Conservation (phyloP, 306 rosid species). For the Bauhinia variegata region DNA sequence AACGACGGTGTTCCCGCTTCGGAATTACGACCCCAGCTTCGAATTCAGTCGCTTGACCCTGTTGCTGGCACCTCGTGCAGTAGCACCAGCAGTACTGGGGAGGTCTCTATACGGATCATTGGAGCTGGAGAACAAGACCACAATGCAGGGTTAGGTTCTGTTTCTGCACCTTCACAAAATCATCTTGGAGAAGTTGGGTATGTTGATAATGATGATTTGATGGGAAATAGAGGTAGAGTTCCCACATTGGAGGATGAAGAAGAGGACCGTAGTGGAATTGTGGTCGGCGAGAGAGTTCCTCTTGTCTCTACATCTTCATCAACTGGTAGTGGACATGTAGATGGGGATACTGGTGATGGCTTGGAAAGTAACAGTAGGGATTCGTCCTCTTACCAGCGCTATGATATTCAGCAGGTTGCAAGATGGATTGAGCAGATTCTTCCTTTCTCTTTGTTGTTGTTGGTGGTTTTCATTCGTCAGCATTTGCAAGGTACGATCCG, state of each 20-base stretch:
- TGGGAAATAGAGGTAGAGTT: constrained; percentile 40
- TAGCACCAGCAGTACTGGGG: constrained; percentile 45
- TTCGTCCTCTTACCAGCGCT: constrained; percentile 62
- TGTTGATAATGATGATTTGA: constrained; percentile 42
- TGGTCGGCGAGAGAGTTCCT: constrained; percentile 57
- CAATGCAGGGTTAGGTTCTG: constrained; percentile 27
- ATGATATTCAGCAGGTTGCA: constrained; percentile 75
- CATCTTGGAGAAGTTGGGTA: constrained; percentile 41
- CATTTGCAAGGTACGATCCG: constrained; percentile 74
- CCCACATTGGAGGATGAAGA: constrained; percentile 45
- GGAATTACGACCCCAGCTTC: constrained; percentile 39
- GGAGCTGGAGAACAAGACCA: constrained; percentile 51
- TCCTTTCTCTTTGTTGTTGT: constrained; percentile 74
- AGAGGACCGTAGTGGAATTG: constrained; percentile 32
- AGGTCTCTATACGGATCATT: constrained; percentile 65
- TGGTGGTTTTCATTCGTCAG: constrained; percentile 83
- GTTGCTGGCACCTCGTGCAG: constrained; percentile 34
- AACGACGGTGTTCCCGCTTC: constrained; percentile 41
- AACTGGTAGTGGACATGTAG: constrained; percentile 45
- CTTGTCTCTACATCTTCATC: constrained; percentile 48
- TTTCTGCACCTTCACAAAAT: constrained; percentile 30
- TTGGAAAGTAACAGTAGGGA: constrained; percentile 52
- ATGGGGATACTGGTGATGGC: constrained; percentile 47
- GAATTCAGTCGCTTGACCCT: constrained; percentile 9
- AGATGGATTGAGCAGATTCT: constrained; percentile 84